Base-by-base conservation (phyloP, 2,329 filamentous ascomycete species). In the Aspergillus brasiliensis region DNA sequence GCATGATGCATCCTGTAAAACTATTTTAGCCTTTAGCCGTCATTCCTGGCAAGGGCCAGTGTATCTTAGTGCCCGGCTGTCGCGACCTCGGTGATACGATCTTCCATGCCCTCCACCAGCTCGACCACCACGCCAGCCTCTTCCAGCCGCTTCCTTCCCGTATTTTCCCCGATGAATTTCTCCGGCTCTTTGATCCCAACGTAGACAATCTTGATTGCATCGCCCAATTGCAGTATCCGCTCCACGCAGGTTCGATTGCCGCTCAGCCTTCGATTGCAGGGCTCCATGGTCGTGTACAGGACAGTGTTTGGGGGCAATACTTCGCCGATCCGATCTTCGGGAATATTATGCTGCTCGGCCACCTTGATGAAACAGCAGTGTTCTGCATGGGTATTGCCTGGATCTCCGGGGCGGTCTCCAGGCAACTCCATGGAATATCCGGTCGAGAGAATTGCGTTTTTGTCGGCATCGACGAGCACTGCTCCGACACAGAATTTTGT, bases 201-300 rank as follows among this genome's bases (percentile, higher is more conserved):
- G 34, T 79, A 78, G 10, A 79, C 74, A 3, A 64, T 67, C 64
- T 73, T 75, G 28, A 79, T 71, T 3, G 65, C 69, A 11, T 67
- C 58, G 27, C 69, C 71, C 5, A 75, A 69, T 34, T 65, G 63
- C 58, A 79, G 55, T 17, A 78, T 78, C 21, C 75, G 71, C 2
- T 73, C 68, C 27, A 67, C 70, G 51, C 77, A 80, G 7, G 73
- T 75, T 65, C 63, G 73, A 51, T 78, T 77, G 4, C 77, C 73
- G 56, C 77, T 78, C 0, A 80, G 63, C 56, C 78, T 71, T 60
- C 77, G 71, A 55, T 75, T 80, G 65, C 78, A 81, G 4, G 78
- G 76, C 59, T 81, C 79, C 78, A 81, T 80, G 7, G 78, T 80
- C 5, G 78, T 81, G 59, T 81, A 81, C 0, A 81, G 67, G 1